phyloP scores from a whole-genome alignment of 306 rosid genomes.

The Lotus japonicus region DNA sequence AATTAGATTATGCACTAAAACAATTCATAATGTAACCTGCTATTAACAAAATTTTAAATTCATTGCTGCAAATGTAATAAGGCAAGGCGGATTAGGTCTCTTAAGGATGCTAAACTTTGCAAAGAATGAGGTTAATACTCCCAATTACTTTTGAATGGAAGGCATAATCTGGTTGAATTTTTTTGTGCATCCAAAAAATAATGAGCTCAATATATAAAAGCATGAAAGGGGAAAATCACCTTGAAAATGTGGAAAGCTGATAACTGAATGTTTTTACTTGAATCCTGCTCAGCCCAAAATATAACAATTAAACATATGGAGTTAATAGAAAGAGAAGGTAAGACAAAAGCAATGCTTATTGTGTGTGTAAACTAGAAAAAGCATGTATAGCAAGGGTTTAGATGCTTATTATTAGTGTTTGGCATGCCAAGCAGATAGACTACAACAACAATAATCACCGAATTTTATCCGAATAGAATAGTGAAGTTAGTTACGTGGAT shows the following conservation, averaged over 20 bases:
- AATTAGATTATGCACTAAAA: background rate
- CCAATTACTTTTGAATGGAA: background rate
- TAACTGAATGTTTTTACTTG: conserved; percentile 89
- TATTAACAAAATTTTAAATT: background rate
- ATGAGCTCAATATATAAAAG: background rate
- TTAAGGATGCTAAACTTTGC: background rate
- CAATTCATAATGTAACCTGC: background rate
- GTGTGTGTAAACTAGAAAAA: background rate
- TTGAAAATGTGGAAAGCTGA: conserved; percentile 98
- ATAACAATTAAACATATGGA: background rate
- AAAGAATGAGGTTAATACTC: background rate
- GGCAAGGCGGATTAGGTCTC: background rate
- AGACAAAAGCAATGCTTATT: conserved; percentile 9
- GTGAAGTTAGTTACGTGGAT: background rate
- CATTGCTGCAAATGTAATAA: background rate
- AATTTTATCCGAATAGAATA: background rate
- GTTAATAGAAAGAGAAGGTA: conserved; percentile 17
- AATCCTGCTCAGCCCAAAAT: conserved; percentile 55
- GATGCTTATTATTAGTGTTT: background rate
- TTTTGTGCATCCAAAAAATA: background rate
- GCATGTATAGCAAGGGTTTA: background rate
- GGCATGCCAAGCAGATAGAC: background rate
- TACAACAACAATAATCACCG: background rate
- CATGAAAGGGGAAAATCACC: conserved; percentile 35
- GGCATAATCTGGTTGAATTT: background rate